Percentiles rank a stretch among this genome's conserved stretches.
These are phyloP conservation scores for Limnanthes douglasii DNA, from an alignment of 345 rosid genomes.

Conservation along the genomic window DNA sequence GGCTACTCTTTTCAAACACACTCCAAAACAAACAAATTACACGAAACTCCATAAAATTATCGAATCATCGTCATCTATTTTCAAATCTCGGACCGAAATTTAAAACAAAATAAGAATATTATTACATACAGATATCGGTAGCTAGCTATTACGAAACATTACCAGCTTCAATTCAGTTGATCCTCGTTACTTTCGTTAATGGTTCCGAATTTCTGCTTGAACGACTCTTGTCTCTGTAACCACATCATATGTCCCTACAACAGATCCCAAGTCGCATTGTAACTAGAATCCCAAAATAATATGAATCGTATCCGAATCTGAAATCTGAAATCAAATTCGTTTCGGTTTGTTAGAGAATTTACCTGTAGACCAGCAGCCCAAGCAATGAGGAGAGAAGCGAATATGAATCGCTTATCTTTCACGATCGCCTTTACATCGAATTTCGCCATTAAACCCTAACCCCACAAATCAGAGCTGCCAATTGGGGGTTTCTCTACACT, in stretches of 20 bases:
- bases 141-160: no score
- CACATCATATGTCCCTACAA: slow-evolving; percentile 85
- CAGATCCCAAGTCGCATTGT: not conserved
- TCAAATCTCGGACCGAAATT: no score
- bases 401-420: slow-evolving; percentile 76
- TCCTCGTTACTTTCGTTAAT: slow-evolving; percentile 10
- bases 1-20: no score
- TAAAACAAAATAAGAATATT: no score
- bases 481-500: no score
- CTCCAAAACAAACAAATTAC: no score
- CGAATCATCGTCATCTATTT: no score
- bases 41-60: no score
- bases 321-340: not conserved
- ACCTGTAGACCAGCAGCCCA: slow-evolving; percentile 98
- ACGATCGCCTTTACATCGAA: slow-evolving; percentile 39
- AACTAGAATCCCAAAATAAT: not conserved
- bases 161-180: slow-evolving; percentile 9
- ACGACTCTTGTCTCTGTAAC: slow-evolving; percentile 77
- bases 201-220: slow-evolving; percentile 51
- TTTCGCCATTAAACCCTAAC: slow-evolving; percentile 33
- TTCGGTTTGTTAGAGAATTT: not conserved
- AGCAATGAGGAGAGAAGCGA: slow-evolving; percentile 58
- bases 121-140: no score
- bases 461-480: not conserved
- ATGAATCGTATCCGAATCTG: not conserved